Conservation (phyloP, 495 filamentous ascomycete species). For the Cenococcum geophilum region DNA sequence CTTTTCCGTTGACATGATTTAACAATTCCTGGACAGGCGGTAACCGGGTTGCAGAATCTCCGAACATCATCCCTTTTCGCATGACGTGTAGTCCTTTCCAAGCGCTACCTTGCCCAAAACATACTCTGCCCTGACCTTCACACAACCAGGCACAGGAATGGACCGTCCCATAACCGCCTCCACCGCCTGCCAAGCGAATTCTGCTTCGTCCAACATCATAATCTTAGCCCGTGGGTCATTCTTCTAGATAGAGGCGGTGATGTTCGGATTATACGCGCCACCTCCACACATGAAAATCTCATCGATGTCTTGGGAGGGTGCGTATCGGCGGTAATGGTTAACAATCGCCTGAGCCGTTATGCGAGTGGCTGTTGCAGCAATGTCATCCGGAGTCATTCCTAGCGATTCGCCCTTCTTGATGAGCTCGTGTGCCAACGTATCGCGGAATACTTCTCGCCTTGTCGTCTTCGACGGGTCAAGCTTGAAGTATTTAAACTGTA, state of each 20-base stretch:
- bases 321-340: slow-evolving; percentile 50
- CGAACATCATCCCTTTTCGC: too few species aligned
- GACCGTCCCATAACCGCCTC: slow-evolving; percentile 39
- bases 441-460: slow-evolving; percentile 53
- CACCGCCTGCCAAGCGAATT: slow-evolving; percentile 45
- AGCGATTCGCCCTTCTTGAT: slow-evolving; percentile 43
- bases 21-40: too few species aligned
- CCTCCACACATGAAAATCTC: slow-evolving; percentile 58
- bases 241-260: slow-evolving; percentile 46
- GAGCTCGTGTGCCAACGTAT: slow-evolving; percentile 46
- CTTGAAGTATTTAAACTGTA: slow-evolving; percentile 46
- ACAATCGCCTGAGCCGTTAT: slow-evolving; percentile 54
- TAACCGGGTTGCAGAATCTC: too few species aligned
- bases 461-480: slow-evolving; percentile 53
- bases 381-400: slow-evolving; percentile 45
- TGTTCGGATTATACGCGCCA: slow-evolving; percentile 53
- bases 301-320: slow-evolving; percentile 43
- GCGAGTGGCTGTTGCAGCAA: slow-evolving; percentile 51
- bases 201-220: slow-evolving; percentile 51
- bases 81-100: too few species aligned
- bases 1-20: too few species aligned
- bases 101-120: too few species aligned
- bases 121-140: slow-evolving; percentile 14
- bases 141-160: slow-evolving; percentile 48
- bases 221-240: slow-evolving; percentile 46